Evolutionary conservation across 768 basidiomycete species (phyloP), one percentile per base, ranked within the genome.

Genomic region (Cantharellus anzutake): DNA sequence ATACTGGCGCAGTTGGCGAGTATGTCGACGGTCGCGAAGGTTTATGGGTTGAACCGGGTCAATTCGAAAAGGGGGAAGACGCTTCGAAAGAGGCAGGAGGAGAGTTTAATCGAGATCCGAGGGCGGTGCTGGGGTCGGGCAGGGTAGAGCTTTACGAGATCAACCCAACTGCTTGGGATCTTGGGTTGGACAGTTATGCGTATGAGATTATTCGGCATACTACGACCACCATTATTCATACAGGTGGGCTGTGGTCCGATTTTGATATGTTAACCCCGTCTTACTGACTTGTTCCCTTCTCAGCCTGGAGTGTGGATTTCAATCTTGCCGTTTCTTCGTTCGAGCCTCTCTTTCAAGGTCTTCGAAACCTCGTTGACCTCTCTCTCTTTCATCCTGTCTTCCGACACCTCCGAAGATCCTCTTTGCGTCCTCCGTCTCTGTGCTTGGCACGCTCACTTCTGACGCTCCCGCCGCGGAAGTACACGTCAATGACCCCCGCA

Each of bases 291-390:
- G 44, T 29, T 48, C 20, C 20, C 11, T 48, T 29, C 29, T 48
- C 11, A 61, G 63, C 63, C 37, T 64, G 63, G 63, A 53, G 53
- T n/a, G 60, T 64, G 16, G 48, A 64, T 42, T 64, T 64, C 63
- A 64, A 64, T 57, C 11, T 64, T 20, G 29, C 39, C 5, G 51
- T 64, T 5, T 14, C 61, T 5, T 62, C 60, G 3, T 61, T 61
- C 41, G 60, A 41, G 11, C 60, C 60, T n/a, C 7, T 62, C n/a
- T 58, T 63, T 41, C 37, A 42, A 7, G 51, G 64, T 5, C 42
- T 64, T 3, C 34, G 64, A 11, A 60, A 60, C 3, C 50, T 64
- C 5, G 42, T 64, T 37, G 60, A 64, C 50, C n/a, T 64, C 48
- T 59, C 63, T 14, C 20, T 29, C 63, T 64, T 3, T 20, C 34